Conservation (phyloP, 2,329 filamentous ascomycete genomes). For the Talaromyces sp. region DNA sequence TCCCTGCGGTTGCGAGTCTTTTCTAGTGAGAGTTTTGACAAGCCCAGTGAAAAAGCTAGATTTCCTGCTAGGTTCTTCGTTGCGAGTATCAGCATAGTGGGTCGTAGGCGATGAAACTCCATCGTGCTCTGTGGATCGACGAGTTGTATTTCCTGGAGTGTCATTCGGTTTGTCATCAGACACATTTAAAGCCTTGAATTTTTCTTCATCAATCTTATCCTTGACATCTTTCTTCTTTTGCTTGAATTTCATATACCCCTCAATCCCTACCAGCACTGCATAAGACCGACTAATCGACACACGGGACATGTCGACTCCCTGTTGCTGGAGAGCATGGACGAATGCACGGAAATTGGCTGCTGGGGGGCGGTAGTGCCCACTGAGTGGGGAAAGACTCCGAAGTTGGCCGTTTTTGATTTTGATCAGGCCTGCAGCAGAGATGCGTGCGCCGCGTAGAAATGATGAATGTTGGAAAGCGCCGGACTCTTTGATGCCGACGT, state of each 20-base stretch:
- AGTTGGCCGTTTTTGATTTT: conserved; percentile 77
- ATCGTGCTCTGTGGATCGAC: not conserved
- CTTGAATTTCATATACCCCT: conserved; percentile 68
- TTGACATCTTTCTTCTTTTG: conserved; percentile 55
- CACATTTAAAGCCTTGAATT: conserved; percentile 47
- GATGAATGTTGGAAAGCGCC: conserved; percentile 89
- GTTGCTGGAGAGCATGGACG: conserved; percentile 64
- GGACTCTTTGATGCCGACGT: conserved; percentile 83
- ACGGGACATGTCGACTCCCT: conserved; percentile 71
- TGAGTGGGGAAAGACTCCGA: conserved; percentile 61
- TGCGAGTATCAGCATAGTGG: not conserved
- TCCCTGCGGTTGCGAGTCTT: not conserved
- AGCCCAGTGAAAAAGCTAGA: not conserved
- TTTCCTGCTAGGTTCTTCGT: not conserved
- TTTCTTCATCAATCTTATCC: conserved; percentile 38
- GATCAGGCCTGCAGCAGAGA: conserved; percentile 77
- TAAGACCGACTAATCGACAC: conserved; percentile 79
- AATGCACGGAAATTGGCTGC: conserved; percentile 79
- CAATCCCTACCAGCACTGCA: conserved; percentile 73
- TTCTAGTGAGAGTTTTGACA: not conserved
- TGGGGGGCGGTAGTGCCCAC: conserved; percentile 81
- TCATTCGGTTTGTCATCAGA: not conserved
- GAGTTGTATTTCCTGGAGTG: not conserved
- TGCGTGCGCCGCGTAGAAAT: conserved; percentile 76
- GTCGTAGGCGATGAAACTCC: not conserved